Evolutionary conservation across 2,329 filamentous ascomycete species (phyloP), one percentile per base, ranked within the genome.

Genomic region (Huntiella abstrusa): DNA sequence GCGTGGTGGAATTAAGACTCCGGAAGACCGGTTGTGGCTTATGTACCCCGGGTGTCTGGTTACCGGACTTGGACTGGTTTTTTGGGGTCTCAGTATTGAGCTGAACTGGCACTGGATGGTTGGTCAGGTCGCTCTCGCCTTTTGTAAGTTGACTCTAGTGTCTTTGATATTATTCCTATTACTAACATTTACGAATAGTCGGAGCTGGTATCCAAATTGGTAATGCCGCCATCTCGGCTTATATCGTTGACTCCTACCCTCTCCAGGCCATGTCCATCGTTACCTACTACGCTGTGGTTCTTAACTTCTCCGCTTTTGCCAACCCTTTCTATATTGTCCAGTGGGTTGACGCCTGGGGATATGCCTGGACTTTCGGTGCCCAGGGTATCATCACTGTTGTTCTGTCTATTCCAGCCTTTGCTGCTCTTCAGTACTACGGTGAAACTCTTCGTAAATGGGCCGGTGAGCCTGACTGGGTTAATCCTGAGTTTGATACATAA

Each of bases 11-110:
- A 52, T 64, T 5, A 62, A 66, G 32, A 58, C 65, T 1, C 60
- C 71, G 0, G 71, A 75, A 56, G 71, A 71, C 68, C 61, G 71
- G 12, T 55, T 75, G 16, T 75, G 69, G 69, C 55, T 74, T 10
- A 64, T 62, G 2, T 74, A 73, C 55, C 71, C 71, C 5, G 70
- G 68, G 10, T 61, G 64, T 2, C 6, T 67, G 4, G 48, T 71
- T 8, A 69, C 63, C 1, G 62, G 47, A 56, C 54, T 70, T 5
- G 71, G 71, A 0, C 55, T 70, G 33, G 60, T 72, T 32, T 40
- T 75, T 41, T 75, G 71, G 71, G 71, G 71, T 0, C 54, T 74
- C 37, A 71, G 67, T 44, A 59, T 75, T 11, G 70, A 73, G 49
- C 61, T 59, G 36, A 54, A 54, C 0, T 72, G 68, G 53, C 70